Conservation (phyloP, 306 rosid genomes). For the Mucuna pruriens region DNA sequence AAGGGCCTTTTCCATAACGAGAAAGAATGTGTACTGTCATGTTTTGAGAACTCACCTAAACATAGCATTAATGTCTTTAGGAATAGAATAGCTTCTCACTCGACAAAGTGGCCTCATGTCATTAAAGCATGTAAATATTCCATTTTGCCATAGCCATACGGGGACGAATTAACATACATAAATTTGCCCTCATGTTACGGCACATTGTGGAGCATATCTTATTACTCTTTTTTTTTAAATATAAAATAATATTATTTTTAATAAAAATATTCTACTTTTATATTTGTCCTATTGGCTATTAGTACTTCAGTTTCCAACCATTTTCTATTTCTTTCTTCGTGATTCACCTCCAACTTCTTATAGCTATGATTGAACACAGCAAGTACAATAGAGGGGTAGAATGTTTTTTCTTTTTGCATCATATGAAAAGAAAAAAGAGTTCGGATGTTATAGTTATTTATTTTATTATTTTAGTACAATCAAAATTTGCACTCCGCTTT, state of each 20-base stretch:
- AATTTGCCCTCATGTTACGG: not conserved
- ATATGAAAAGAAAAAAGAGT: not conserved
- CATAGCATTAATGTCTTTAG: slow-evolving; percentile 3
- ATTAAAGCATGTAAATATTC: not conserved
- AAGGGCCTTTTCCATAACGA: not conserved
- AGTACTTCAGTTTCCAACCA: not conserved
- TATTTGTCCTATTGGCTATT: not conserved
- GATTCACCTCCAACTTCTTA: not conserved
- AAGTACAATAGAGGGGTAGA: not conserved
- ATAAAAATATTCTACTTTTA: no score
- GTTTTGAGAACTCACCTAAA: slow-evolving; percentile 6
- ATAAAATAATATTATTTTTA: no score
- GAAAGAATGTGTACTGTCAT: not conserved
- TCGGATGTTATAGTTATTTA: not conserved
- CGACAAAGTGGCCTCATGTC: not conserved
- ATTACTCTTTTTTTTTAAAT: not conserved
- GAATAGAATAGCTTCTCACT: not conserved
- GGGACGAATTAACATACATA: no score
- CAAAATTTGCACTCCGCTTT: not conserved
- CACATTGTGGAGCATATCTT: not conserved
- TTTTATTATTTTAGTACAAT: not conserved
- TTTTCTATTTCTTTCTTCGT: not conserved
- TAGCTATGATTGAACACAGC: not conserved
- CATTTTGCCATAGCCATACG: not conserved
- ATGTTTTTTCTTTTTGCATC: not conserved